Conservation (phyloP, 2,329 filamentous ascomycete genomes). For the Monosporascus sp. region DNA sequence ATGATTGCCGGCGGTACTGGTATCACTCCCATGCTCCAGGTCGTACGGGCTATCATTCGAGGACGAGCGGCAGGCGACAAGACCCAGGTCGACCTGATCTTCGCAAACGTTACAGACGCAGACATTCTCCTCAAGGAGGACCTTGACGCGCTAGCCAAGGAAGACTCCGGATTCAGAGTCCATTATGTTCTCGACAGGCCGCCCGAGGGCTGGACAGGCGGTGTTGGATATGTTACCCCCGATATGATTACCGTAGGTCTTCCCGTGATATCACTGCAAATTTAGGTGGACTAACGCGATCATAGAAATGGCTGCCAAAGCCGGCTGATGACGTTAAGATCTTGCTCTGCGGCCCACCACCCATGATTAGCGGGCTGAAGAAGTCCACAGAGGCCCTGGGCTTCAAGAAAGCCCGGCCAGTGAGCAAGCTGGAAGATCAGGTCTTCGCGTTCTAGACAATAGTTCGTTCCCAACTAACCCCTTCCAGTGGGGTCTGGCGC, state of each 20-base stretch:
- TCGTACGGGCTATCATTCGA: conserved; percentile 84
- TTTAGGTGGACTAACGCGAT: conserved; percentile 18
- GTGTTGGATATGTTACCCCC: conserved; percentile 88
- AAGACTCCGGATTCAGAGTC: conserved; percentile 78
- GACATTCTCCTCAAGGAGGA: conserved; percentile 94
- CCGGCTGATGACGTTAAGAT: conserved; percentile 87
- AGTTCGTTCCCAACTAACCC: background rate
- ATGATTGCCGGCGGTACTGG: conserved; percentile 98
- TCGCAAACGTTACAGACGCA: conserved; percentile 89
- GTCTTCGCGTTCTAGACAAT: conserved; percentile 82
- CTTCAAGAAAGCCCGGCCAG: conserved; percentile 85
- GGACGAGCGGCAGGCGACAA: conserved; percentile 73
- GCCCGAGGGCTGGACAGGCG: conserved; percentile 84
- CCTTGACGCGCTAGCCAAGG: conserved; percentile 69
- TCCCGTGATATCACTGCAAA: background rate
- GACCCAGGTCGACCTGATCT: conserved; percentile 91
- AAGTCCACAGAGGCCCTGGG: conserved; percentile 86
- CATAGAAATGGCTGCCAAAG: conserved; percentile 71
- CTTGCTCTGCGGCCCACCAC: conserved; percentile 88
- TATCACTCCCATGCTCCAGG: conserved; percentile 97
- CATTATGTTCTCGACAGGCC: conserved; percentile 98
- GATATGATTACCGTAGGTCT: conserved; percentile 83
- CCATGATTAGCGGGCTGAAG: conserved; percentile 97
- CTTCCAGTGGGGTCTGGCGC: background rate
- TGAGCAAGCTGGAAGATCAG: conserved; percentile 97